Conservation (phyloP, 2,329 filamentous ascomycete species). For the Diplocarpon rosae region DNA sequence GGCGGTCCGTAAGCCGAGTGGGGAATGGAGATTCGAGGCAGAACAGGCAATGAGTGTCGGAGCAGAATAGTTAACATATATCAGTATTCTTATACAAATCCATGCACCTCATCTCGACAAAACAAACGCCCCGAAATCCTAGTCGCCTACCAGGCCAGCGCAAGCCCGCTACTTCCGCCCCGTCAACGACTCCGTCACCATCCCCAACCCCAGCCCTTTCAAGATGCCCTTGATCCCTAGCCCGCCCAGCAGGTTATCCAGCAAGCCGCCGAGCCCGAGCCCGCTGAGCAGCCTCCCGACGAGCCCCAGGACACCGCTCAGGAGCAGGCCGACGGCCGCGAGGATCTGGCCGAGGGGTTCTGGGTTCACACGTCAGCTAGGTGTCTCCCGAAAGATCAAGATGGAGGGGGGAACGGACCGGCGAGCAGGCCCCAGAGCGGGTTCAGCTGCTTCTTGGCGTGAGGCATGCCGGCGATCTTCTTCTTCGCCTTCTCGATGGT, state of each 20-base stretch:
- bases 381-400: neutral
- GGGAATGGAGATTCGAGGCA: no score
- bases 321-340: conserved; percentile 72
- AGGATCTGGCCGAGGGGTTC: conserved; percentile 91
- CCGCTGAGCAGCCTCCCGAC: conserved; percentile 66
- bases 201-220: conserved; percentile 56
- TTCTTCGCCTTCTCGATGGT: conserved; percentile 83
- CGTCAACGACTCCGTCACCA: conserved; percentile 32
- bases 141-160: no score
- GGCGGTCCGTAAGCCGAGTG: no score
- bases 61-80: no score
- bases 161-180: conserved; percentile 32
- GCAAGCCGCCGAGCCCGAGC: conserved; percentile 69
- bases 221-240: conserved; percentile 68
- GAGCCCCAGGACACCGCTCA: conserved; percentile 73
- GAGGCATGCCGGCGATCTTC: conserved; percentile 82
- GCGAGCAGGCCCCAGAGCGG: conserved; percentile 70
- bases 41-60: no score
- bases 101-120: no score
- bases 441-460: conserved; percentile 90
- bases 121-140: no score
- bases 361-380: neutral
- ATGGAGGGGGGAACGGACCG: neutral
- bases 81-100: no score
- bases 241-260: conserved; percentile 69